Conservation (phyloP, 768 basidiomycete genomes). For the Dictyophora rubrovolvata region DNA sequence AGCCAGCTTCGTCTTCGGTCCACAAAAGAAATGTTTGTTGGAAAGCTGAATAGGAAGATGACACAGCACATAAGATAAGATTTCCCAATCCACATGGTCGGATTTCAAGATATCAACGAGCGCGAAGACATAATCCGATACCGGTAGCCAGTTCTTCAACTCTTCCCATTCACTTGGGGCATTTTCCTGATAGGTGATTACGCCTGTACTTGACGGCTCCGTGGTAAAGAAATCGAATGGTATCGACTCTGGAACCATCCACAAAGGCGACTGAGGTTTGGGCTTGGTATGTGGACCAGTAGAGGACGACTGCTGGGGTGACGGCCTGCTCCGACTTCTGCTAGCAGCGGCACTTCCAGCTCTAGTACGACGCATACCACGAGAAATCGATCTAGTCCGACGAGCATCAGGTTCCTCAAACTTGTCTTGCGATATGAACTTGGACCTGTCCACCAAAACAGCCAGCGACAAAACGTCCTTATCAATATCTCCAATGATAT, state of each 20-base stretch:
- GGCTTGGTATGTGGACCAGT: constrained; percentile 12
- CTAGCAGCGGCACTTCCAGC: constrained; percentile 23
- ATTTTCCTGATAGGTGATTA: constrained; percentile 51
- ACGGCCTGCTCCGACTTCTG: constrained; percentile 51
- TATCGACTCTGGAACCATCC: constrained; percentile 59
- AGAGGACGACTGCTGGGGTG: constrained; percentile 13
- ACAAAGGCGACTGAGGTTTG: constrained; percentile 41
- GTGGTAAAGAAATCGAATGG: constrained; percentile 45
- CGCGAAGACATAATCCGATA: constrained; percentile 61
- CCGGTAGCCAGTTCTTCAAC: constrained; percentile 40
- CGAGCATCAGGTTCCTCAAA: constrained; percentile 9
- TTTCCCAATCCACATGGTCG: constrained; percentile 77
- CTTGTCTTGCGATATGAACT: constrained; percentile 14
- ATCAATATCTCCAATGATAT: constrained; percentile 41
- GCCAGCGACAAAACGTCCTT: constrained; percentile 41
- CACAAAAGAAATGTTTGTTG: constrained; percentile 96
- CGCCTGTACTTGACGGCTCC: constrained; percentile 56
- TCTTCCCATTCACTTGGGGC: constrained; percentile 13
- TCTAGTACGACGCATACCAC: constrained; percentile 4
- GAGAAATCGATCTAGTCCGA: constrained; percentile 11
- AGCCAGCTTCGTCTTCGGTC: constrained; percentile 60
- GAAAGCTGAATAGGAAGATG: constrained; percentile 84
- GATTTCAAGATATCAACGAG: constrained; percentile 55
- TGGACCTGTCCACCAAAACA: constrained; percentile 48
- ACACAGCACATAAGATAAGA: constrained; percentile 84